Evolutionary conservation across 352 stramenopile genomes (phyloP).

Genomic region (Globisporangium rhizosaccharum): DNA sequence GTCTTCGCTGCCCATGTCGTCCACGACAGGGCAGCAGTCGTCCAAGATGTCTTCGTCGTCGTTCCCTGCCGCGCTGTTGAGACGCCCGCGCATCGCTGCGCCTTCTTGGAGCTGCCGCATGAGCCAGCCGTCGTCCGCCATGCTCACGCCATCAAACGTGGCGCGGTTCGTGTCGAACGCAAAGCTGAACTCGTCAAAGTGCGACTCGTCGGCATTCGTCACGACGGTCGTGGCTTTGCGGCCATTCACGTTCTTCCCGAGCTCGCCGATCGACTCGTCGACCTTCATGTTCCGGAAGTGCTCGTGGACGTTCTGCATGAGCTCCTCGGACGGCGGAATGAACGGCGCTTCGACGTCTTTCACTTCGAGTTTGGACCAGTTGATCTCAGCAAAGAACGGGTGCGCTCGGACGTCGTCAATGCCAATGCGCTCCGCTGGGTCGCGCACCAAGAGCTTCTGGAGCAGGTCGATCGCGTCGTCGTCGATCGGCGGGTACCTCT

Average conservation of each 20-base stretch:
- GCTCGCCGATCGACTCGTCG: constrained; percentile 71
- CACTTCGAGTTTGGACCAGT: constrained; percentile 66
- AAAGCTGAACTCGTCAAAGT: constrained; percentile 89
- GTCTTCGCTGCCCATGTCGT: constrained; percentile 58
- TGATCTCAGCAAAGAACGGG: constrained; percentile 62
- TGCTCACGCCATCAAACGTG: constrained; percentile 73
- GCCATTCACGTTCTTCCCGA: constrained; percentile 49
- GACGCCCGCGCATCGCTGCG: constrained; percentile 60
- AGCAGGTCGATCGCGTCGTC: constrained; percentile 63
- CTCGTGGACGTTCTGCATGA: constrained; percentile 87
- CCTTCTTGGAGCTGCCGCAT: constrained; percentile 76
- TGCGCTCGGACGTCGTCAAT: constrained; percentile 58
- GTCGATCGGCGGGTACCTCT: constrained; percentile 59
- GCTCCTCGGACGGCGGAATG: constrained; percentile 66
- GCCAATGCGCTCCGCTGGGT: constrained; percentile 58
- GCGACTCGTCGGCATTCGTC: constrained; percentile 46
- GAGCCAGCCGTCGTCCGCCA: constrained; percentile 81
- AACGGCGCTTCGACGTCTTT: constrained; percentile 83
- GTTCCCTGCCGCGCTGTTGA: constrained; percentile 61
- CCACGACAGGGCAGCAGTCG: constrained; percentile 17
- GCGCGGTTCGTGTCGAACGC: constrained; percentile 73
- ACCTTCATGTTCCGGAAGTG: constrained; percentile 89
- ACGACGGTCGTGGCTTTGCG: constrained; percentile 38
- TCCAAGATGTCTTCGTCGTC: constrained; percentile 37
- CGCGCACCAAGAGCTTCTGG: constrained; percentile 69